Conservation (phyloP, 371 early-diverging fungal genomes). For the Catenaria anguillulae region DNA sequence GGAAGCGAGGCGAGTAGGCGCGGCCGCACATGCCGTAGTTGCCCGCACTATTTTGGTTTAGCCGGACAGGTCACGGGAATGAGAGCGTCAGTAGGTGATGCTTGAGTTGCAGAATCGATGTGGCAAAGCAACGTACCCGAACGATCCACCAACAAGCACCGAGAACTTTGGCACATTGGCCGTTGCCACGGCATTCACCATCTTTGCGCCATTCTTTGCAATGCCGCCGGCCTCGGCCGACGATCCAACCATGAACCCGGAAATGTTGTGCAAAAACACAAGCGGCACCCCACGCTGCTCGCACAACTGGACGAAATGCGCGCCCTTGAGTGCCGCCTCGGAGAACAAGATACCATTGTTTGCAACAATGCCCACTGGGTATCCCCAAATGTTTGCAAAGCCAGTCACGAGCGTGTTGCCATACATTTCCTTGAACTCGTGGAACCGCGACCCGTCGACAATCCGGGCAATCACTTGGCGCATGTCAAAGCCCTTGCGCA, state of each 20-base stretch:
- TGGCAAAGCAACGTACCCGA: slow-evolving; percentile 22
- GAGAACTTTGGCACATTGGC: slow-evolving; percentile 94
- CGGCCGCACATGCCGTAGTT: slow-evolving; percentile 99
- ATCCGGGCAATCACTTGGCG: slow-evolving; percentile 88
- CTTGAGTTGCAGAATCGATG: no score
- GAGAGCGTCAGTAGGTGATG: no score
- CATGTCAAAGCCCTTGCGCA: slow-evolving; percentile 80
- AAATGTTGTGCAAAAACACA: slow-evolving; percentile 92
- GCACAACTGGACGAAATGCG: slow-evolving; percentile 95
- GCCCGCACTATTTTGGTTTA: slow-evolving; percentile 50
- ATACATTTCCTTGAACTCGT: slow-evolving; percentile 91
- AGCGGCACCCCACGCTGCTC: slow-evolving; percentile 82
- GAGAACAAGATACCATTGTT: slow-evolving; percentile 96
- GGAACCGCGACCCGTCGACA: slow-evolving; percentile 85
- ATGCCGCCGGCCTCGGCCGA: slow-evolving; percentile 94
- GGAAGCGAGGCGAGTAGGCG: slow-evolving; percentile 83
- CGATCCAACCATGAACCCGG: slow-evolving; percentile 95
- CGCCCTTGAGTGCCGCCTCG: slow-evolving; percentile 90
- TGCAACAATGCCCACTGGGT: slow-evolving; percentile 91
- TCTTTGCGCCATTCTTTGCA: slow-evolving; percentile 95
- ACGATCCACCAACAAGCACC: slow-evolving; percentile 80
- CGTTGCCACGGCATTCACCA: slow-evolving; percentile 92
- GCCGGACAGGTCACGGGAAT: neutral
- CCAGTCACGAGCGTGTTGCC: slow-evolving; percentile 87
- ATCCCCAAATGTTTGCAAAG: slow-evolving; percentile 83